These are phyloP conservation scores for Asparagopsis taxiformis DNA, from an alignment of 31 red algal species.

Conservation along the genomic window DNA sequence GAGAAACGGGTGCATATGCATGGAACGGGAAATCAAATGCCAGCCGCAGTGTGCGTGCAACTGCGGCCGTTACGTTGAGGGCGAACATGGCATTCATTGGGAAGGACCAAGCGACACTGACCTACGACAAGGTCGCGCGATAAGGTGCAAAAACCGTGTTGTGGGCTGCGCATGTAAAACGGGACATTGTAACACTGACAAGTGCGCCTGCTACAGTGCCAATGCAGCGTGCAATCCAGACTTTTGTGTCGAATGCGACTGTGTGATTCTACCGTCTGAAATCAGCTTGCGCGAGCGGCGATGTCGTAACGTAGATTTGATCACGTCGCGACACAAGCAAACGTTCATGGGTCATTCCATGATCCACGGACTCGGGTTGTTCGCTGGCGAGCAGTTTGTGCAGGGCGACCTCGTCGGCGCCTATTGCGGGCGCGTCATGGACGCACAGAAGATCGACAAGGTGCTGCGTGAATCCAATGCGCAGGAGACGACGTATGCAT, in stretches of 20 bases:
- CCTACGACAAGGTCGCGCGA: constrained; percentile 7
- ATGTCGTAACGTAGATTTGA: constrained; percentile 51
- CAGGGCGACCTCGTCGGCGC: constrained; percentile 48
- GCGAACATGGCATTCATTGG: constrained; percentile 33
- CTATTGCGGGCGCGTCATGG: constrained; percentile 53
- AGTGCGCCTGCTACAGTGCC: constrained; percentile 29
- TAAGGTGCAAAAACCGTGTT: constrained; percentile 20
- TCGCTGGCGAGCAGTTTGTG: constrained; percentile 44
- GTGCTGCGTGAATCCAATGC: constrained; percentile 10
- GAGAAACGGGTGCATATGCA: constrained; percentile 30
- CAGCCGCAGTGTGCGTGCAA: constrained; percentile 51
- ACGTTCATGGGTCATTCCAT: constrained; percentile 40
- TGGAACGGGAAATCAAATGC: constrained; percentile 29
- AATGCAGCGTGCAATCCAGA: constrained; percentile 51
- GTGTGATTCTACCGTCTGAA: constrained; percentile 20
- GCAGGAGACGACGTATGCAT: constrained; percentile 17
- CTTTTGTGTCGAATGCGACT: constrained; percentile 53
- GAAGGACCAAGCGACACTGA: constrained; percentile 20
- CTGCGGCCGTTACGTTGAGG: constrained; percentile 25
- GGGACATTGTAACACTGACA: constrained; percentile 42
- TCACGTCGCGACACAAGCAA: constrained; percentile 45
- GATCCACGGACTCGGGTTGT: constrained; percentile 64
- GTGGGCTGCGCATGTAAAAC: constrained; percentile 38
- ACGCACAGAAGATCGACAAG: constrained; percentile 21
- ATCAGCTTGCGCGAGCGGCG: constrained; percentile 14